phyloP scores from a whole-genome alignment of 352 stramenopile species.

The Peronosclerospora sorghi region DNA sequence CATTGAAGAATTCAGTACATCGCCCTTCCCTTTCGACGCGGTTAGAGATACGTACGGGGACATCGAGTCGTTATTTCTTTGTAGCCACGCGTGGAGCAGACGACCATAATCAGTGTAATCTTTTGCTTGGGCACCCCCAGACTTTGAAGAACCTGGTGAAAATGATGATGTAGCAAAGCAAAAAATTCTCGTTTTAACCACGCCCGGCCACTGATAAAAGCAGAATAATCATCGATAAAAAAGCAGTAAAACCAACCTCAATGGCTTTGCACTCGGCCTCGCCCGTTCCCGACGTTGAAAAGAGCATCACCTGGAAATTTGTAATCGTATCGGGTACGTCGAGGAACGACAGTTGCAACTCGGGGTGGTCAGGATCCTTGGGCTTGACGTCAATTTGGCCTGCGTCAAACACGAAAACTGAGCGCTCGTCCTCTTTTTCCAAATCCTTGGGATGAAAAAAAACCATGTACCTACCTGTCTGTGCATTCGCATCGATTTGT shows the following conservation, averaged over 20 bases:
- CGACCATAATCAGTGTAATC: constrained; percentile 3
- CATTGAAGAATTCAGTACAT: background rate
- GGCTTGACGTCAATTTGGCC: constrained; percentile 6
- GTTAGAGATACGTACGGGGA: constrained; percentile 1
- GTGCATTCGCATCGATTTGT: too few species aligned
- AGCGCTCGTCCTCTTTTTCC: too few species aligned
- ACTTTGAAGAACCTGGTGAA: constrained; percentile 1
- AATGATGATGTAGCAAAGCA: background rate
- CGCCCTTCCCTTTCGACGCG: too few species aligned
- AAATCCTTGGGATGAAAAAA: too few species aligned
- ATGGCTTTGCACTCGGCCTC: constrained; percentile 5
- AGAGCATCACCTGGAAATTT: background rate
- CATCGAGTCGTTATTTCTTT: constrained; percentile 2
- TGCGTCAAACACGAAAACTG: too few species aligned
- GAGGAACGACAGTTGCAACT: constrained; percentile 3
- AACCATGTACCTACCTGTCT: too few species aligned
- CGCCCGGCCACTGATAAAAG: too few species aligned
- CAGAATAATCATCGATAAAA: background rate
- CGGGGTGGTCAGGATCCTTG: background rate
- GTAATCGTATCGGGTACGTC: constrained; percentile 5
- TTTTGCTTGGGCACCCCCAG: constrained; percentile 1
- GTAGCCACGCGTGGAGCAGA: constrained; percentile 3
- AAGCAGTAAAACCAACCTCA: constrained; percentile 1
- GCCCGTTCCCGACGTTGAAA: constrained; percentile 3
- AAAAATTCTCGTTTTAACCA: background rate